Conservation (phyloP, 2,329 filamentous ascomycete species). For the Stemphylium lycopersici region DNA sequence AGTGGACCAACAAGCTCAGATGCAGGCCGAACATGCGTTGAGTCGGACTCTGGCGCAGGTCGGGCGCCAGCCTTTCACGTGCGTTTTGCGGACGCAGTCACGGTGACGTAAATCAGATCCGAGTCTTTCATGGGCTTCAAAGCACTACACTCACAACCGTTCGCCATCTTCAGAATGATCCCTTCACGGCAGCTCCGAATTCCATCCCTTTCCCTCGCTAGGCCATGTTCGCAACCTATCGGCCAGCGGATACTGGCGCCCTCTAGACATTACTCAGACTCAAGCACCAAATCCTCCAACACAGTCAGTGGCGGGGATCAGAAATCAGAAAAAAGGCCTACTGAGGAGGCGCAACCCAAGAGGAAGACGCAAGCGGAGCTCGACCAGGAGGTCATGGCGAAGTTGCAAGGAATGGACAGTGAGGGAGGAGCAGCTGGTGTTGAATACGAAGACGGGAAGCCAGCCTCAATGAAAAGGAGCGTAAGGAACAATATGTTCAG, state of each 20-base stretch:
- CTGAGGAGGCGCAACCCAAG: constrained; percentile 26
- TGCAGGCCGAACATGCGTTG: background rate
- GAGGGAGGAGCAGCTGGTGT: constrained; percentile 74
- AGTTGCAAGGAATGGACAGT: constrained; percentile 70
- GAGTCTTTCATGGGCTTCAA: background rate
- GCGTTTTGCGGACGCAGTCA: constrained; percentile 18
- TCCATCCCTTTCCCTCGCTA: background rate
- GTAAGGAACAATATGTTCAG: constrained; percentile 81
- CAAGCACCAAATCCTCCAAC: background rate
- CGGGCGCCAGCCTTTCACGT: background rate
- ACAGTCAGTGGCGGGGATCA: constrained; percentile 7
- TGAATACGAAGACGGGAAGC: constrained; percentile 76
- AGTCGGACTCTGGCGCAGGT: background rate
- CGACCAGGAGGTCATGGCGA: constrained; percentile 70
- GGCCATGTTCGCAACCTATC: background rate
- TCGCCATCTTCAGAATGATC: background rate
- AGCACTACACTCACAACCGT: background rate
- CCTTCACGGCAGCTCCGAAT: background rate
- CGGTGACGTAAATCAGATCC: constrained; percentile 28
- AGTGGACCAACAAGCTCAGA: too few relatives aligned
- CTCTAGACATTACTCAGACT: constrained; percentile 8
- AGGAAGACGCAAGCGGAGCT: constrained; percentile 66
- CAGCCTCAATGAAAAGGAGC: constrained; percentile 73
- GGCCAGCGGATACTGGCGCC: background rate
- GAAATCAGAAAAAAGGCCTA: constrained; percentile 17